A percentile compares a stretch with the other conserved stretches of the same genome.
Conservation (phyloP, 2,329 filamentous ascomycete genomes). For the Sarocladium oryzae region DNA sequence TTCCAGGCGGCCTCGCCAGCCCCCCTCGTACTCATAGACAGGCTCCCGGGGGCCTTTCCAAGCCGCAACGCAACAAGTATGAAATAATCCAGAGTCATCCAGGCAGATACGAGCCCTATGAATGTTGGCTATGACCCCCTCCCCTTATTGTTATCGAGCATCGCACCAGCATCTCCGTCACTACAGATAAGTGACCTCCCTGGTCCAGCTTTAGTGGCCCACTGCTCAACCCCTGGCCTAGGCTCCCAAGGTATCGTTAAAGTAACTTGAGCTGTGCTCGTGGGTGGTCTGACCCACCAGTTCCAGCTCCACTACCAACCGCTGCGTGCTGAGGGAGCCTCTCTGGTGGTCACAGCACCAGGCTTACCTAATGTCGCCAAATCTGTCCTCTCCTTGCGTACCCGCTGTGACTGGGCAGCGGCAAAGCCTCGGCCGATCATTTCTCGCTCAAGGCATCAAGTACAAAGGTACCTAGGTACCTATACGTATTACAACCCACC, state of each 20-base stretch:
- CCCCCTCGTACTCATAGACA: no score
- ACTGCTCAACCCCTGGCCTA: neutral
- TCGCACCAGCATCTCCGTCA: no score
- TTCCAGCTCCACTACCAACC: neutral
- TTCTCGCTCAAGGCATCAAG: neutral
- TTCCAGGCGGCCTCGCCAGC: no score
- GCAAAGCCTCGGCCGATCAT: constrained; percentile 5
- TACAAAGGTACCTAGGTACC: neutral
- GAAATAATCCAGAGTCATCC: no score
- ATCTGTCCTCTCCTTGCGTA: neutral
- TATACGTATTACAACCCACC: neutral
- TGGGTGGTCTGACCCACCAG: neutral
- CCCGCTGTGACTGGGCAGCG: neutral
- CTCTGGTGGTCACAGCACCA: no score
- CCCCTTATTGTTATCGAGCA: no score
- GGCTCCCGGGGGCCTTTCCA: no score
- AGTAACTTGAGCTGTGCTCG: neutral
- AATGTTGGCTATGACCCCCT: no score
- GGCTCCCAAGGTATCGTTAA: neutral
- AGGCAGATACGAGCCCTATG: no score
- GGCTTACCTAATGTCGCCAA: no score
- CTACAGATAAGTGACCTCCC: neutral
- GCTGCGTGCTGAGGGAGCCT: neutral
- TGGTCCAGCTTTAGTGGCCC: neutral
- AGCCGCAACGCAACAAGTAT: no score